Conservation (phyloP, 192 early-diverging fungal species). For the Coemansia asiatica region DNA sequence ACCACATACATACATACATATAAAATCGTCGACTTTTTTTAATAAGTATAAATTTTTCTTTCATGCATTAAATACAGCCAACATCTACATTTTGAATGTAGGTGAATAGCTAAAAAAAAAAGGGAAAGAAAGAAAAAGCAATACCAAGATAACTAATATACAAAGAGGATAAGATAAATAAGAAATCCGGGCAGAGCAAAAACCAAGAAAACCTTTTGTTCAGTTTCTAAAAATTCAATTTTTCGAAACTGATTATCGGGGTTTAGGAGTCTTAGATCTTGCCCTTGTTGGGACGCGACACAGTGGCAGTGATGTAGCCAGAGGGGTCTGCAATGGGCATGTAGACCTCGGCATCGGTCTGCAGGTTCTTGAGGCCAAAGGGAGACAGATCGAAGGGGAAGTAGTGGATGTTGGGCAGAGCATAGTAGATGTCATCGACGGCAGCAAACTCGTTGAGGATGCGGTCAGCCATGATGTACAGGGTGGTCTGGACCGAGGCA, state of each 20-base stretch:
- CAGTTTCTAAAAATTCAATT: no score
- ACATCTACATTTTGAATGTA: neutral
- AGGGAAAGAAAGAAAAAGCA: conserved; percentile 47
- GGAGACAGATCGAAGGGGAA: conserved; percentile 71
- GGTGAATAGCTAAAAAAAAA: neutral
- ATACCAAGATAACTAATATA: conserved; percentile 26
- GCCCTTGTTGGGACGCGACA: conserved; percentile 1
- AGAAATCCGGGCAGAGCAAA: conserved; percentile 19
- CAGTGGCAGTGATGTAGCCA: conserved; percentile 62
- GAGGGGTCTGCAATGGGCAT: conserved; percentile 74
- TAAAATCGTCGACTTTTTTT: no score
- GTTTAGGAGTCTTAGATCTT: conserved; percentile 1
- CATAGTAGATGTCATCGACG: conserved; percentile 64
- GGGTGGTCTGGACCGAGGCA: conserved; percentile 77
- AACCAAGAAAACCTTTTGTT: conserved; percentile 39
- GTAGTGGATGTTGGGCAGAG: conserved; percentile 78
- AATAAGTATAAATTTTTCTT: conserved; percentile 28
- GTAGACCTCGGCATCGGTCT: conserved; percentile 68
- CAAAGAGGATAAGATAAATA: conserved; percentile 11
- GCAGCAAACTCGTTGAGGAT: conserved; percentile 60
- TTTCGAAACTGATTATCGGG: no score
- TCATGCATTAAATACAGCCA: conserved; percentile 21
- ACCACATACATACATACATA: no score
- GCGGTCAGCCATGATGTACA: conserved; percentile 73
- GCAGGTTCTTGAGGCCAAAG: conserved; percentile 71